Percentiles rank a stretch among this genome's conserved stretches.
Conservation (phyloP, 2,329 filamentous ascomycete genomes). For the Fusarium illudens region DNA sequence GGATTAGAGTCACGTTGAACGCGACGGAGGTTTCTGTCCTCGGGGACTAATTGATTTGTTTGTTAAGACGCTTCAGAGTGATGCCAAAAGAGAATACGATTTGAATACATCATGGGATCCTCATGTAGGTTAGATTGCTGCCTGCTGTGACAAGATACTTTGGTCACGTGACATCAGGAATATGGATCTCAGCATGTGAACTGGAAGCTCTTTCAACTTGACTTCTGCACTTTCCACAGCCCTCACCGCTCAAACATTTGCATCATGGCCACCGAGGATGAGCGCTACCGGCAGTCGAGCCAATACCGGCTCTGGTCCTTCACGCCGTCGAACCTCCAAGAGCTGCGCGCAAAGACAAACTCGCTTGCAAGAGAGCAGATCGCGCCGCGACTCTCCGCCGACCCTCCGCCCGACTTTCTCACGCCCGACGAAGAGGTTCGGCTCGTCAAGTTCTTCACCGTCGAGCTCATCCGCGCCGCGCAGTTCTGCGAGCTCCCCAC, state of each 20-base stretch:
- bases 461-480: constrained; percentile 65
- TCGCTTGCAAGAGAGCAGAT: constrained; percentile 73
- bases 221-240: neutral
- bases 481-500: constrained; percentile 62
- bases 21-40: constrained; percentile 22
- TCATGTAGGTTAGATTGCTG: neutral
- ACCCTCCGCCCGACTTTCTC: constrained; percentile 76
- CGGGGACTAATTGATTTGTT: constrained; percentile 30
- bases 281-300: constrained; percentile 86
- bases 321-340: constrained; percentile 74
- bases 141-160: neutral
- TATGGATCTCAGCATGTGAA: neutral
- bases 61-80: neutral
- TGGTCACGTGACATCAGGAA: constrained; percentile 15
- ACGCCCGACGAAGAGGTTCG: constrained; percentile 83
- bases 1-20: constrained; percentile 33
- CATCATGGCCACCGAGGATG: constrained; percentile 83
- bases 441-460: constrained; percentile 80
- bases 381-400: constrained; percentile 60
- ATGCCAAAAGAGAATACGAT: neutral
- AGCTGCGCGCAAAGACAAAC: constrained; percentile 82
- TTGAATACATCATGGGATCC: neutral
- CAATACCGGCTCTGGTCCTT: constrained; percentile 96
- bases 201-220: neutral
- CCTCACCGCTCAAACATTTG: neutral